Evolutionary conservation across 768 basidiomycete genomes (phyloP), one percentile per base, ranked within the genome.

Genomic region (Termitomyces sp.): DNA sequence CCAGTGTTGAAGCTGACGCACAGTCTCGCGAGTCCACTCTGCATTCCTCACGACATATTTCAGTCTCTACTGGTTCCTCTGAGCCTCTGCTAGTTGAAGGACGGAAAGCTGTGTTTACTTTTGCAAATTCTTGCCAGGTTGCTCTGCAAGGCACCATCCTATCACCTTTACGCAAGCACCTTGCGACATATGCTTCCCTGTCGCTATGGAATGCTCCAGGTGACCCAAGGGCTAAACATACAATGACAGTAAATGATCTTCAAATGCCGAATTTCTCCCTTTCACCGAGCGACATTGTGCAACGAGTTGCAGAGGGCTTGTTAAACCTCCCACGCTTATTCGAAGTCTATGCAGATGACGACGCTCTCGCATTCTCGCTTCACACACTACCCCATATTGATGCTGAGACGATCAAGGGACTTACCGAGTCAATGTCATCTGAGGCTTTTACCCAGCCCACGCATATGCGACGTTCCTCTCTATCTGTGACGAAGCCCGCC

Each of bases 271-370:
- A 84, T 6, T 99, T 99, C 74, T 97, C 94, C 1, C 78, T 98
- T 13, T 92, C 91, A 10, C 95, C 94, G 1, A 96, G 87, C 55
- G 91, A 93, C 54, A 85, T 82, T 4, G 87, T 97, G 59, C 90
- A 94, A 59, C 85, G 86, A 57, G 87, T 98, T 32, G 90, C 92
- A 2, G 97, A 98, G 67, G 94, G 94, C n/a, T 74, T 99, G 34
- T 78, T 98, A 32, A 97, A 96, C 72, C 82, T 99, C 3, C 93
- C 96, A 2, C 75, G 94, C 56, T 75, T 98, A 16, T 97, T 98
- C 66, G 95, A 98, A 70, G 89, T 95, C 18, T 96, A 97, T 66
- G 92, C 90, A 7, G 87, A 88, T 57, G 94, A 98, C 68, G 93
- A 94, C 59, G 91, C 92, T 10, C 79, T 98, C 9, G 83, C 86